phyloP scores from a whole-genome alignment of 495 filamentous ascomycete genomes.

The Gamarada debralockiae region DNA sequence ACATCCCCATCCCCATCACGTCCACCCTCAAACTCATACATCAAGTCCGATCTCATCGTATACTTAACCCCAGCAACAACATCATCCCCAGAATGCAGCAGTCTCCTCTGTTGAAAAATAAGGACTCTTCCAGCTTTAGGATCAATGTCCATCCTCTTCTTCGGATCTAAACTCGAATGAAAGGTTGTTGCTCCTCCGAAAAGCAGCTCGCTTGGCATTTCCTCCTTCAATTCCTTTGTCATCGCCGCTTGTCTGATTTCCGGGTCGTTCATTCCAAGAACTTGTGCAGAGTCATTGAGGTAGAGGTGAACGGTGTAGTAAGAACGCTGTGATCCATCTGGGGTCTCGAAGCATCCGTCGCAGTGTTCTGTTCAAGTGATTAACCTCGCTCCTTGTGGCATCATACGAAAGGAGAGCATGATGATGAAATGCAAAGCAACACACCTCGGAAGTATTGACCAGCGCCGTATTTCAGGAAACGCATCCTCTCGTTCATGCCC shows the following conservation, averaged over 20 bases:
- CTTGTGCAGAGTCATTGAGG: slow-evolving; percentile 59
- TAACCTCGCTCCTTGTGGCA: too few species aligned
- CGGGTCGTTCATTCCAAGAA: slow-evolving; percentile 25
- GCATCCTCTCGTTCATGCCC: slow-evolving; percentile 70
- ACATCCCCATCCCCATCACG: neutral
- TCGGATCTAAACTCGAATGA: slow-evolving; percentile 36
- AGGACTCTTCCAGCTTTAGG: slow-evolving; percentile 69
- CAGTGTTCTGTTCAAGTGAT: slow-evolving; percentile 54
- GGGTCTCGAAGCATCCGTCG: slow-evolving; percentile 64
- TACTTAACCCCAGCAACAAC: slow-evolving; percentile 70
- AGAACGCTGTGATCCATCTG: slow-evolving; percentile 53
- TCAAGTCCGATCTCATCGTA: slow-evolving; percentile 72
- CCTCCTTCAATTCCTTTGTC: slow-evolving; percentile 13
- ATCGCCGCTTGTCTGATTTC: neutral
- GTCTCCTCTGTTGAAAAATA: slow-evolving; percentile 68
- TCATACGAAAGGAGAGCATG: neutral
- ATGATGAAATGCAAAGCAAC: neutral
- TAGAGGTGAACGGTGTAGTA: slow-evolving; percentile 82
- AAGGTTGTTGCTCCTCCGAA: slow-evolving; percentile 66
- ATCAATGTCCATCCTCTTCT: slow-evolving; percentile 54
- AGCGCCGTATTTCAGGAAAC: slow-evolving; percentile 73
- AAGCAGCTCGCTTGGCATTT: slow-evolving; percentile 30
- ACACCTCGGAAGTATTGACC: slow-evolving; percentile 74
- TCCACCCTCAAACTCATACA: slow-evolving; percentile 50
- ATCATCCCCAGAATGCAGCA: slow-evolving; percentile 73